phyloP scores from a whole-genome alignment of 495 filamentous ascomycete species.

The Neurospora sp. region DNA sequence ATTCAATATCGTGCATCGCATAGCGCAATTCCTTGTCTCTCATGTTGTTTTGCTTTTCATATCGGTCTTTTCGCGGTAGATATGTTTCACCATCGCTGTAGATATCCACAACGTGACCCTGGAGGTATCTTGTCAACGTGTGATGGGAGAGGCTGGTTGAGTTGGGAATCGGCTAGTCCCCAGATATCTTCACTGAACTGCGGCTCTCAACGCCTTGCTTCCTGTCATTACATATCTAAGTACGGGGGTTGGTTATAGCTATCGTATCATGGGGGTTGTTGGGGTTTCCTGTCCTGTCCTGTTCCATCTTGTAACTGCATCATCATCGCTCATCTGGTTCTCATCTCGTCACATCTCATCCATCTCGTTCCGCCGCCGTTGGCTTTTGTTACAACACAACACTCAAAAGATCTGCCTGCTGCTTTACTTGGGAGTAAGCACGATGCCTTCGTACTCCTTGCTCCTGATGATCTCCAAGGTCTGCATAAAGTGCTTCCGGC shows the following conservation, averaged over 20 bases:
- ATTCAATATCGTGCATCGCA: neutral
- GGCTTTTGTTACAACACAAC: neutral
- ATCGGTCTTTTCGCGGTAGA: neutral
- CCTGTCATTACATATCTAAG: neutral
- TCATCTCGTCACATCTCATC: neutral
- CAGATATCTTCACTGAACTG: neutral
- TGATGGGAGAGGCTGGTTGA: neutral
- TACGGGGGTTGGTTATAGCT: neutral
- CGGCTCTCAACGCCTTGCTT: neutral
- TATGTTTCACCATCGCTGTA: neutral
- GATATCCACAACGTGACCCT: neutral
- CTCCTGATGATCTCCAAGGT: slow-evolving; percentile 87
- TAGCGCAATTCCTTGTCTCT: neutral
- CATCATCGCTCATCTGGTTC: neutral
- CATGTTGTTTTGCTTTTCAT: neutral
- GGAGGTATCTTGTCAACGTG: no score
- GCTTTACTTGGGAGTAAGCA: slow-evolving; percentile 58
- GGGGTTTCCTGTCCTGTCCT: neutral
- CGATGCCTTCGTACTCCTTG: slow-evolving; percentile 86
- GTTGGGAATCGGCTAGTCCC: neutral
- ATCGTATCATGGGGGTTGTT: neutral
- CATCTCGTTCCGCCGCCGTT: neutral
- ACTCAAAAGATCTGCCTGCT: neutral
- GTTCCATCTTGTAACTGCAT: neutral
- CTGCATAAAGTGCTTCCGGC: slow-evolving; percentile 83